A percentile compares a stretch with the other conserved stretches of the same genome.
Conservation (phyloP, 768 basidiomycete species). For the Boletus insuetus region DNA sequence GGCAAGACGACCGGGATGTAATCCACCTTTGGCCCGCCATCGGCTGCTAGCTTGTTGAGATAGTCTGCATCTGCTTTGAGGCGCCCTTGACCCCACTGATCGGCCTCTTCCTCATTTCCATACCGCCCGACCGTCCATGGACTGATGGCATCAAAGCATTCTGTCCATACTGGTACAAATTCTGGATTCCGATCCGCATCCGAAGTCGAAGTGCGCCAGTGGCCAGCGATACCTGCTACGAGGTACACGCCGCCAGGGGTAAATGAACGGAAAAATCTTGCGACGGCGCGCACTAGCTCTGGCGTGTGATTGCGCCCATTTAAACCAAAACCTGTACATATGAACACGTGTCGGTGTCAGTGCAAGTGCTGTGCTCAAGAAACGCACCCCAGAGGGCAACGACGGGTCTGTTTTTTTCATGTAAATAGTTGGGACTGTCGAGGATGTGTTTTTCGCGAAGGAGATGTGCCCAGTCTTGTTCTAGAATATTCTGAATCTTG, state of each 20-base stretch:
- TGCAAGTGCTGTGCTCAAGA: background rate
- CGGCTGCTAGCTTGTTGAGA: constrained; percentile 48
- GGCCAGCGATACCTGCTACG: constrained; percentile 64
- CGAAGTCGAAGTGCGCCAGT: constrained; percentile 69
- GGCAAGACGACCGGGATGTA: constrained; percentile 85
- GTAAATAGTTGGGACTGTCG: constrained; percentile 71
- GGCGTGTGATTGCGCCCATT: constrained; percentile 60
- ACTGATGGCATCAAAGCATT: constrained; percentile 76
- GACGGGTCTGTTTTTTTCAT: constrained; percentile 66
- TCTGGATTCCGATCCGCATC: constrained; percentile 70
- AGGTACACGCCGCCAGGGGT: constrained; percentile 77
- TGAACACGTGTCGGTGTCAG: background rate
- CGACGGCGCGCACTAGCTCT: constrained; percentile 50
- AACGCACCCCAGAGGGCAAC: constrained; percentile 67
- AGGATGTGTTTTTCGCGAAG: constrained; percentile 57
- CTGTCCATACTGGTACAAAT: constrained; percentile 68
- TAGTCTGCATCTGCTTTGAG: constrained; percentile 64
- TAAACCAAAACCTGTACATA: constrained; percentile 63
- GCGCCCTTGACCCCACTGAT: constrained; percentile 57
- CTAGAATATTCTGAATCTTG: constrained; percentile 62
- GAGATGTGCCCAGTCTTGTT: constrained; percentile 75
- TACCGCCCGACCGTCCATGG: constrained; percentile 84
- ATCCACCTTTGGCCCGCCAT: constrained; percentile 54
- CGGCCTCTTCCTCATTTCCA: constrained; percentile 55
- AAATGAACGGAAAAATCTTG: constrained; percentile 53